phyloP scores from a whole-genome alignment of 2,329 filamentous ascomycete genomes.

The Penicillium digitatum region DNA sequence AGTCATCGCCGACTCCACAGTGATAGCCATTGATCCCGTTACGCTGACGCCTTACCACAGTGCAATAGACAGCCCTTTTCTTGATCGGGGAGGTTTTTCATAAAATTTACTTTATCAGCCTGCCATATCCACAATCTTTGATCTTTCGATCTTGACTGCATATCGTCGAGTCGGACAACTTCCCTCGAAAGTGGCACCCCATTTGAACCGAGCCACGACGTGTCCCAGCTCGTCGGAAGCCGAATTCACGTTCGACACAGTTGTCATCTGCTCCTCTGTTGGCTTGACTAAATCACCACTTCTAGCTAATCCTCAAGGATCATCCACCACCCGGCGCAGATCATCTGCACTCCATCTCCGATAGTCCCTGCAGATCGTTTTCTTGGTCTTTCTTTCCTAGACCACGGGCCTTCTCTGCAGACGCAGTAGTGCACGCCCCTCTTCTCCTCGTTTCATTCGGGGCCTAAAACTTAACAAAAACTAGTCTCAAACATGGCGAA shows the following conservation, averaged over 20 bases:
- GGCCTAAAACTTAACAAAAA: slow-evolving; percentile 7
- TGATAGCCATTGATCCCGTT: slow-evolving; percentile 8
- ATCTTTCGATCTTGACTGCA: neutral
- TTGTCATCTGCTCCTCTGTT: slow-evolving; percentile 35
- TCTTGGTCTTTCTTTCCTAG: slow-evolving; percentile 18
- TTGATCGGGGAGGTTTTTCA: slow-evolving; percentile 8
- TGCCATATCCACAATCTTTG: neutral
- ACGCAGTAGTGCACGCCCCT: slow-evolving; percentile 18
- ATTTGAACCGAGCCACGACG: slow-evolving; percentile 9
- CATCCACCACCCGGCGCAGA: slow-evolving; percentile 37
- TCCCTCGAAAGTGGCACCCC: neutral
- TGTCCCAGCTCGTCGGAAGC: slow-evolving; percentile 8
- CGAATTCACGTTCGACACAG: slow-evolving; percentile 18
- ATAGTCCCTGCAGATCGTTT: slow-evolving; percentile 44
- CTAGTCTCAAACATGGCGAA: slow-evolving; percentile 26
- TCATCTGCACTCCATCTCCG: slow-evolving; percentile 50
- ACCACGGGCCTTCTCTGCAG: slow-evolving; percentile 21
- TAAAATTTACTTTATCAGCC: slow-evolving; percentile 13
- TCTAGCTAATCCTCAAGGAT: slow-evolving; percentile 18
- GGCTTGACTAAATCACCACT: slow-evolving; percentile 23
- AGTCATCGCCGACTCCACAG: neutral
- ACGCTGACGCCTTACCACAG: neutral
- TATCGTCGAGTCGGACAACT: slow-evolving; percentile 3
- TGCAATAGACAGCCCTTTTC: slow-evolving; percentile 4
- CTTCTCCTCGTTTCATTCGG: slow-evolving; percentile 13